Conservation (phyloP, 768 basidiomycete species). For the Termitomyces sp. region DNA sequence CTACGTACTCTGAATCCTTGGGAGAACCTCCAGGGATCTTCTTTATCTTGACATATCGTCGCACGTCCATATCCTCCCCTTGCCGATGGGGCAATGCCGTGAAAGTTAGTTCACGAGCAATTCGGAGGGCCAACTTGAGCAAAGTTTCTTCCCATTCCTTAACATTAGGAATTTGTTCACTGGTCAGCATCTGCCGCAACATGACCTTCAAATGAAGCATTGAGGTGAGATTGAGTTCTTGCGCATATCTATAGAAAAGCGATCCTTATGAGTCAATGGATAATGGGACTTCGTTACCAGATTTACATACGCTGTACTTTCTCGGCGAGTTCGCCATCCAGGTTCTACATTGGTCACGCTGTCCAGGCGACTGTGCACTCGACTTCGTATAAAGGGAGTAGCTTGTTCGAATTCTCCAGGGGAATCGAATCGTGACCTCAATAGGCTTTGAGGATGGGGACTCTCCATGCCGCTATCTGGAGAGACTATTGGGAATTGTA, state of each 20-base stretch:
- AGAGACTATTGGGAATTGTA: slow-evolving; percentile 77
- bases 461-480: slow-evolving; percentile 64
- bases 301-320: slow-evolving; percentile 78
- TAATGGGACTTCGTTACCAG: background rate
- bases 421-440: slow-evolving; percentile 63
- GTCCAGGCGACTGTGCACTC: slow-evolving; percentile 76
- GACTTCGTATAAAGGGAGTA: slow-evolving; percentile 80
- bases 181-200: slow-evolving; percentile 85
- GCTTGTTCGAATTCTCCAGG: slow-evolving; percentile 67
- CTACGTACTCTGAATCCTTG: slow-evolving; percentile 92
- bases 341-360: slow-evolving; percentile 49
- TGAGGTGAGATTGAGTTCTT: slow-evolving; percentile 79
- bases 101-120: slow-evolving; percentile 82
- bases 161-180: slow-evolving; percentile 75
- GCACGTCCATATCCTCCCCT: slow-evolving; percentile 92
- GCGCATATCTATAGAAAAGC: slow-evolving; percentile 62
- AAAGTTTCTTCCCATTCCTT: slow-evolving; percentile 87
- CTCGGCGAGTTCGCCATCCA: slow-evolving; percentile 82
- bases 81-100: slow-evolving; percentile 63
- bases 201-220: slow-evolving; percentile 88
- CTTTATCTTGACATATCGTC: slow-evolving; percentile 96
- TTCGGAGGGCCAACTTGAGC: slow-evolving; percentile 74
- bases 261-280: background rate
- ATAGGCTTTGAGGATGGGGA: slow-evolving; percentile 40
- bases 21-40: slow-evolving; percentile 94